These are phyloP conservation scores for Argentina anserina DNA, from an alignment of 306 rosid genomes.

Conservation along the genomic window DNA sequence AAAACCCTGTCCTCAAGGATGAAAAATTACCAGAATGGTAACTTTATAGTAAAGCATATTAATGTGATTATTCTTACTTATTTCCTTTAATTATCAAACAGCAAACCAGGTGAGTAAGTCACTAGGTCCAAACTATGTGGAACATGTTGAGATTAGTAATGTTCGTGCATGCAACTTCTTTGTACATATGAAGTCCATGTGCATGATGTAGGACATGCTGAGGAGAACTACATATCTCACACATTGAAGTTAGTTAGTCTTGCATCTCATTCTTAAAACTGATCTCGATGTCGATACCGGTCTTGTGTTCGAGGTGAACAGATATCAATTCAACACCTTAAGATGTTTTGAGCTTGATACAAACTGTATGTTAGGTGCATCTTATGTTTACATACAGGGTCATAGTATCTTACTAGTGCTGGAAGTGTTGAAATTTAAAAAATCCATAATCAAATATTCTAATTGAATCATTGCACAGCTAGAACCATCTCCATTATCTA, in stretches of 20 bases:
- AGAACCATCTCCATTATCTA: neutral
- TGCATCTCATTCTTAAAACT: neutral
- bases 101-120: neutral
- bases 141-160: neutral
- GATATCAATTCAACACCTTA: neutral
- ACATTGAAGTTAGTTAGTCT: neutral
- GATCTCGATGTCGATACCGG: neutral
- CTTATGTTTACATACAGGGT: neutral
- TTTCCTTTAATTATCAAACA: neutral
- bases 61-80: constrained; percentile 18
- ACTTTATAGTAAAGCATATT: constrained; percentile 18
- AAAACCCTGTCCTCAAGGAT: constrained; percentile 76
- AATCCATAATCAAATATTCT: neutral
- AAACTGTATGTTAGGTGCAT: neutral
- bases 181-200: neutral
- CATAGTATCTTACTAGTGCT: neutral
- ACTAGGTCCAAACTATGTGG: neutral
- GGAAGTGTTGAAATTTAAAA: neutral
- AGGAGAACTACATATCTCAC: neutral
- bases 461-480: neutral
- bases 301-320: neutral
- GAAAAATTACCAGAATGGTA: constrained; percentile 88
- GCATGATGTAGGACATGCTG: neutral
- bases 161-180: neutral
- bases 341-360: neutral